phyloP scores from a whole-genome alignment of 495 filamentous ascomycete genomes.

The Tuber microsphaerosporum region DNA sequence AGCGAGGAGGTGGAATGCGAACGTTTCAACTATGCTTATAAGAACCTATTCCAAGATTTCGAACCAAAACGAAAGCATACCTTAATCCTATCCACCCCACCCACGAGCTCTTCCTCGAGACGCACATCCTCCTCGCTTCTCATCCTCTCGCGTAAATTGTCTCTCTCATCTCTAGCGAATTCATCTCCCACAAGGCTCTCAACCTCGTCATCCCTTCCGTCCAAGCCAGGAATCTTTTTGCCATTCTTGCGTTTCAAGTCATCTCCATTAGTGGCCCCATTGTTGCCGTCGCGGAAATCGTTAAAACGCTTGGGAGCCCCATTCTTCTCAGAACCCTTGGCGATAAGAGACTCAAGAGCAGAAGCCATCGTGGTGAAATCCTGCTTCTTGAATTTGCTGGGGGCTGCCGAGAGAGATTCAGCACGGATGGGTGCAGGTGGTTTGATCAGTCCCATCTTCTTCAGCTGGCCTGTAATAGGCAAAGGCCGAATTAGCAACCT shows the following conservation, averaged over 20 bases:
- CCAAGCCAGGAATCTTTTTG: conserved; percentile 41
- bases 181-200: conserved; percentile 43
- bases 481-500: neutral
- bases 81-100: conserved; percentile 85
- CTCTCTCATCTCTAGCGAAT: conserved; percentile 32
- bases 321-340: conserved; percentile 73
- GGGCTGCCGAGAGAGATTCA: conserved; percentile 8
- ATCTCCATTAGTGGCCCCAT: conserved; percentile 45
- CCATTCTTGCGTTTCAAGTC: conserved; percentile 31
- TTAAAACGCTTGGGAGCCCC: conserved; percentile 82
- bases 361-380: conserved; percentile 49
- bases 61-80: conserved; percentile 49
- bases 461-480: conserved; percentile 25
- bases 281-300: conserved; percentile 68
- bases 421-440: conserved; percentile 14
- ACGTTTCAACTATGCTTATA: conserved; percentile 69
- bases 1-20: conserved; percentile 65
- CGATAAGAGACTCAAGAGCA: conserved; percentile 48
- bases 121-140: conserved; percentile 73
- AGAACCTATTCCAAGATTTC: conserved; percentile 29
- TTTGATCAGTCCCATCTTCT: conserved; percentile 42
- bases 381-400: conserved; percentile 80
- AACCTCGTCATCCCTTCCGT: conserved; percentile 61
- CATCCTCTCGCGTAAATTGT: conserved; percentile 40
- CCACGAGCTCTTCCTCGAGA: conserved; percentile 76